Percentiles rank a stretch among this genome's conserved stretches.
phyloP scores from a whole-genome alignment of 192 early-diverging fungal genomes.

The Coemansia sp. region DNA sequence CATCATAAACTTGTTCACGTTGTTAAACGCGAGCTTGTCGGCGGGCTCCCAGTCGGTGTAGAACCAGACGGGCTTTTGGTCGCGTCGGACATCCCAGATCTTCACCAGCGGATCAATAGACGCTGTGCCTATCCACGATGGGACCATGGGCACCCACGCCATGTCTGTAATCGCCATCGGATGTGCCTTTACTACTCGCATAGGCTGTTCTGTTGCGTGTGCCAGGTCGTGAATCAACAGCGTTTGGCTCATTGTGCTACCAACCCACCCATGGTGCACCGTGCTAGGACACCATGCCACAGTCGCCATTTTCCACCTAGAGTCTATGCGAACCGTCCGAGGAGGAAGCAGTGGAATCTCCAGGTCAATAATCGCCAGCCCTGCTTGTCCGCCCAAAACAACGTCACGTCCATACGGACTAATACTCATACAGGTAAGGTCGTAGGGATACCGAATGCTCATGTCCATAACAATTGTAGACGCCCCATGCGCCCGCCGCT shows the following conservation, averaged over 20 bases:
- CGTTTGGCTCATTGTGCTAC: constrained; percentile 33
- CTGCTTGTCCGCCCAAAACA: constrained; percentile 32
- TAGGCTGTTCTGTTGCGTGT: constrained; percentile 19
- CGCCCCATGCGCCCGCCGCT: constrained; percentile 5
- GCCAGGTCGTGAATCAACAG: constrained; percentile 40
- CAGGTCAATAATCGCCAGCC: constrained; percentile 39
- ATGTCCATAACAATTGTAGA: constrained; percentile 31
- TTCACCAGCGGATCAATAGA: constrained; percentile 46
- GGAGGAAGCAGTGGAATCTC: constrained; percentile 34
- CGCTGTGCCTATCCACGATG: constrained; percentile 37
- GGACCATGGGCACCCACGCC: constrained; percentile 37
- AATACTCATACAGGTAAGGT: constrained; percentile 34
- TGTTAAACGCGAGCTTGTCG: constrained; percentile 33
- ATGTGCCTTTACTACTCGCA: constrained; percentile 32
- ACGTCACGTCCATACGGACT: constrained; percentile 48
- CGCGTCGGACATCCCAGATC: constrained; percentile 44
- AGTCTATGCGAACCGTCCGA: constrained; percentile 24
- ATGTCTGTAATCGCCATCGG: constrained; percentile 44
- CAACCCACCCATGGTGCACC: constrained; percentile 41
- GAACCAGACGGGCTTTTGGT: constrained; percentile 48
- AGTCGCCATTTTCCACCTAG: constrained; percentile 29
- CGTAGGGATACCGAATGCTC: constrained; percentile 34
- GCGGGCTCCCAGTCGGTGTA: constrained; percentile 45
- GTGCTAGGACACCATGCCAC: constrained; percentile 40
- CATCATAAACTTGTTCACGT: constrained; percentile 30